Evolutionary conservation across 1,139 yeast species (phyloP).

Genomic region (Hyphopichia fennica): DNA sequence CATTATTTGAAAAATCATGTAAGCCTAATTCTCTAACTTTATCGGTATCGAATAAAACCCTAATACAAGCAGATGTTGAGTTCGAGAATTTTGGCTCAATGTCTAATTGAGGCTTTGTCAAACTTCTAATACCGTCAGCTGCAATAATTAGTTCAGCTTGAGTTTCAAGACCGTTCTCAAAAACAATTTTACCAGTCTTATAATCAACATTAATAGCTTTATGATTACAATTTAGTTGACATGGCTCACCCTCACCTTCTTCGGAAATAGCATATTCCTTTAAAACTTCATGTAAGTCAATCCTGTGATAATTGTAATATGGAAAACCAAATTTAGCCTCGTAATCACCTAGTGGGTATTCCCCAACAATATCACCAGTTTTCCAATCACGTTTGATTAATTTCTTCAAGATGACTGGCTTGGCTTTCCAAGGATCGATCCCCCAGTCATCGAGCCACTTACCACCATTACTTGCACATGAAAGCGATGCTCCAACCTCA

Average conservation of each 20-base stretch:
- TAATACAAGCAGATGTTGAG: conserved; percentile 18
- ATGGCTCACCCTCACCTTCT: conserved; percentile 15
- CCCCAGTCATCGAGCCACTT: conserved; percentile 17
- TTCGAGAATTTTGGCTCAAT: conserved; percentile 12
- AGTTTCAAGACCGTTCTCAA: conserved; percentile 15
- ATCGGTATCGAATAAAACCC: conserved; percentile 23
- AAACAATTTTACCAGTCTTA: conserved; percentile 12
- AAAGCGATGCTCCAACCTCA: conserved; percentile 21
- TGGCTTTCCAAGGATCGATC: conserved; percentile 13
- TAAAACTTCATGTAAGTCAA: conserved; percentile 22
- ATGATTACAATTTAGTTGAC: conserved; percentile 14
- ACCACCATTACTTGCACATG: conserved; percentile 22
- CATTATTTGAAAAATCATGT: conserved; percentile 18
- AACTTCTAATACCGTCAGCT: conserved; percentile 20
- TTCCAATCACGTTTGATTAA: conserved; percentile 16
- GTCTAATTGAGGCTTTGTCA: conserved; percentile 17
- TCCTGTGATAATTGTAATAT: conserved; percentile 19
- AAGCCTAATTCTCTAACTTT: conserved; percentile 14
- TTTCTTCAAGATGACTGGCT: conserved; percentile 16
- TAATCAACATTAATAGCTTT: conserved; percentile 15
- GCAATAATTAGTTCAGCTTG: conserved; percentile 17
- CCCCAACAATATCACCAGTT: conserved; percentile 13
- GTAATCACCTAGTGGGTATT: conserved; percentile 23
- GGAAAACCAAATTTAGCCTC: conserved; percentile 19
- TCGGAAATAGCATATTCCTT: conserved; percentile 8